Evolutionary conservation across 148 eudicot genomes (phyloP).

Genomic region (Nepenthes mirabilis): DNA sequence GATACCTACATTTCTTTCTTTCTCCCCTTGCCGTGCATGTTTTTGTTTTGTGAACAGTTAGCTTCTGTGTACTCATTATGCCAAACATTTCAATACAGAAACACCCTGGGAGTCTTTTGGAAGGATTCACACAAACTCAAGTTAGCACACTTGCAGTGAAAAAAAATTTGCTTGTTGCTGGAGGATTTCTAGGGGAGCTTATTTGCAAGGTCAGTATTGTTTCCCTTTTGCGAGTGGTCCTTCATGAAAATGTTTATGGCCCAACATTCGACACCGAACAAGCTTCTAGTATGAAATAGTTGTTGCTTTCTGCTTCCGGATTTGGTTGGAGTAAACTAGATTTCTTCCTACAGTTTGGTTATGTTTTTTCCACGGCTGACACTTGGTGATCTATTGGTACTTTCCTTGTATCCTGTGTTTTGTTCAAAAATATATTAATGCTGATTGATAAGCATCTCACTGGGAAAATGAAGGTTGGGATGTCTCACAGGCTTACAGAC

Average conservation of each 20-base stretch:
- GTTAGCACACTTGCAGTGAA: constrained; percentile 89
- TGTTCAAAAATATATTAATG: too few relatives aligned
- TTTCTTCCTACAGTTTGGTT: too few relatives aligned
- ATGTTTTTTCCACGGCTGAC: too few relatives aligned
- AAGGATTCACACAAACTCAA: constrained; percentile 76
- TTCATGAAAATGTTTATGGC: background rate
- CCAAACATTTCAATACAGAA: constrained; percentile 22
- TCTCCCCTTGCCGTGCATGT: background rate
- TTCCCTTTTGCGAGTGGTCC: background rate
- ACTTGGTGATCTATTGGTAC: too few relatives aligned
- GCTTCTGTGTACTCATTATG: background rate
- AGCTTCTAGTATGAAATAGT: background rate
- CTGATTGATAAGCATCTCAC: too few relatives aligned
- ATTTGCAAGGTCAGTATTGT: constrained; percentile 62
- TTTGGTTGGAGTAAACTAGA: too few relatives aligned
- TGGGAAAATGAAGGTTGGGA: too few relatives aligned
- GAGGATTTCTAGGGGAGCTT: constrained; percentile 89
- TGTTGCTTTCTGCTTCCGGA: background rate
- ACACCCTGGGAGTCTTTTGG: constrained; percentile 82
- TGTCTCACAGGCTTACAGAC: background rate
- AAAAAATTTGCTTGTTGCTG: constrained; percentile 73
- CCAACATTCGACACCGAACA: background rate
- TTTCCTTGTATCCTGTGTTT: too few relatives aligned
- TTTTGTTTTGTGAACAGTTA: background rate
- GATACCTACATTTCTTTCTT: background rate